Evolutionary conservation across 2,329 filamentous ascomycete genomes (phyloP).

Genomic region (Leptographium radiaticola): DNA sequence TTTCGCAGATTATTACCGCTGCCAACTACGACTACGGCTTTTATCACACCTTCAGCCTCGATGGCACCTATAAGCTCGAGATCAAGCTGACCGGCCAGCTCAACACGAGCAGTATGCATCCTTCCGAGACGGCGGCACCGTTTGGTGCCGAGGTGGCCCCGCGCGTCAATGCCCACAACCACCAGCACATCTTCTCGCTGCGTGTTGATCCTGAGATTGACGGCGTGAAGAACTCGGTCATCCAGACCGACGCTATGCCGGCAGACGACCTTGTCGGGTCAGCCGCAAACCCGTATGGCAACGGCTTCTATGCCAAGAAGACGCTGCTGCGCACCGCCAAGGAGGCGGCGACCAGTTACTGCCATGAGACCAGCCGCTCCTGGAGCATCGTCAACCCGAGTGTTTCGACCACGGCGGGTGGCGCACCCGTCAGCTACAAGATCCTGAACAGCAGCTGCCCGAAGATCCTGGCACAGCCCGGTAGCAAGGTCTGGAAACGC

Average conservation of each 20-base stretch:
- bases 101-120: constrained; percentile 76
- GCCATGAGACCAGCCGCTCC: constrained; percentile 64
- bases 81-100: constrained; percentile 86
- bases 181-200: constrained; percentile 89
- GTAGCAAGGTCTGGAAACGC: constrained; percentile 78
- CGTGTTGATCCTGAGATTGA: constrained; percentile 81
- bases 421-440: constrained; percentile 79
- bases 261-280: constrained; percentile 67
- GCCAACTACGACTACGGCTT: constrained; percentile 81
- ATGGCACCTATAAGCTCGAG: constrained; percentile 83
- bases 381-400: constrained; percentile 84
- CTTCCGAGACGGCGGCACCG: constrained; percentile 66
- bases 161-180: constrained; percentile 87
- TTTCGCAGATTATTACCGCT: constrained; percentile 87
- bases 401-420: constrained; percentile 71
- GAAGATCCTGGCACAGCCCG: constrained; percentile 63
- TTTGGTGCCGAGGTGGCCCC: constrained; percentile 91
- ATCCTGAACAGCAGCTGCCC: constrained; percentile 79
- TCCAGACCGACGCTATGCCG: constrained; percentile 64
- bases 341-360: constrained; percentile 64
- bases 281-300: constrained; percentile 74
- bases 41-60: constrained; percentile 37
- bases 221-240: constrained; percentile 62
- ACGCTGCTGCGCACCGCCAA: constrained; percentile 63
- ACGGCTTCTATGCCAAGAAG: constrained; percentile 77